Conservation (phyloP, 371 early-diverging fungal genomes). For the Sporodiniella umbellata region DNA sequence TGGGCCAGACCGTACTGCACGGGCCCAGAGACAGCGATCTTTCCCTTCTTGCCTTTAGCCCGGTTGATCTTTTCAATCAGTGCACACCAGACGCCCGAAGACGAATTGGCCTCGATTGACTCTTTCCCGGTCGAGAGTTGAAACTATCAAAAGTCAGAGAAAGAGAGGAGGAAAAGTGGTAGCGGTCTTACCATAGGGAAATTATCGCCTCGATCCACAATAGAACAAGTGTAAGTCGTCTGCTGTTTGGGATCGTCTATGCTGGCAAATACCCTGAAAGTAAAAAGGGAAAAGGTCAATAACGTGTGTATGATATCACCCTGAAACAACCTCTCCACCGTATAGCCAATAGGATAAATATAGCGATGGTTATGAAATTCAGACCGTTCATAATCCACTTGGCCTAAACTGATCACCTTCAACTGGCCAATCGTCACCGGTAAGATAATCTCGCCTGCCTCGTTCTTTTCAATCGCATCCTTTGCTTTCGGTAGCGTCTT, state of each 20-base stretch:
- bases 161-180: conserved; percentile 7
- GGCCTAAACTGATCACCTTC: conserved; percentile 70
- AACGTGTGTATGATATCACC: conserved; percentile 1
- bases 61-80: conserved; percentile 74
- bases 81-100: conserved; percentile 87
- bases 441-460: conserved; percentile 65
- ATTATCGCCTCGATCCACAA: conserved; percentile 81
- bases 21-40: conserved; percentile 84
- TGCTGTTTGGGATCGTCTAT: conserved; percentile 62
- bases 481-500: conserved; percentile 1
- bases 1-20: conserved; percentile 91
- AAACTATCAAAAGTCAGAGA: conserved; percentile 78
- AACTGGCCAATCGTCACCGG: conserved; percentile 75
- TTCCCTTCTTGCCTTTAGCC: conserved; percentile 68
- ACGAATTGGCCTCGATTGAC: conserved; percentile 64
- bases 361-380: conserved; percentile 88
- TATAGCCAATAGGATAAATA: conserved; percentile 90
- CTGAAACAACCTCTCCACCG: conserved; percentile 34
- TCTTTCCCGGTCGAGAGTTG: conserved; percentile 58
- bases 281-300: neutral
- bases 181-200: conserved; percentile 52
- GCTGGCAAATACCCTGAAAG: conserved; percentile 63
- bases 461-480: conserved; percentile 52
- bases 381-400: conserved; percentile 68
- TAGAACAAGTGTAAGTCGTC: conserved; percentile 71